A percentile compares a stretch with the other conserved stretches of the same genome.
phyloP scores from a whole-genome alignment of 2,329 filamentous ascomycete genomes.

The Sclerotinia nivalis region DNA sequence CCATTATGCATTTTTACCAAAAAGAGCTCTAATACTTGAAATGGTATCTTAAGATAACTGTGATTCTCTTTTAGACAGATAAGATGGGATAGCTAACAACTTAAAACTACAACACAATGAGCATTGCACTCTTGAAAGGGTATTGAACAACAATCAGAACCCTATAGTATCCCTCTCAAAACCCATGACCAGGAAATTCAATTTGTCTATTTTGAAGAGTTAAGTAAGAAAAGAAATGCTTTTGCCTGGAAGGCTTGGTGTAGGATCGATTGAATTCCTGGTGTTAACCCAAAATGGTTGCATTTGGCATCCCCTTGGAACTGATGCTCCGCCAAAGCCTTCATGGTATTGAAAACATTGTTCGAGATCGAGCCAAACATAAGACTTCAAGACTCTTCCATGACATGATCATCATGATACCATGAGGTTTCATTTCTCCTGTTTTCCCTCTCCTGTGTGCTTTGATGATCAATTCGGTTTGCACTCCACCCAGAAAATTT shows the following conservation, averaged over 20 bases:
- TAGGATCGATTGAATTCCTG: background rate
- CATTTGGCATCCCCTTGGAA: background rate
- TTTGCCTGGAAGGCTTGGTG: background rate
- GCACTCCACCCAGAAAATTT: background rate
- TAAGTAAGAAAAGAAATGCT: too few relatives aligned
- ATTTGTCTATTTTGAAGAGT: background rate
- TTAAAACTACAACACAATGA: background rate
- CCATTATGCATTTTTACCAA: background rate
- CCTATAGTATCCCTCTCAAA: background rate
- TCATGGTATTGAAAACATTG: background rate
- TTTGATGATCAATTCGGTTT: background rate
- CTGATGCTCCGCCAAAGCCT: background rate
- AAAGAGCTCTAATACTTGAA: background rate
- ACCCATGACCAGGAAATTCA: background rate
- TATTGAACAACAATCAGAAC: background rate
- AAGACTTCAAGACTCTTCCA: background rate
- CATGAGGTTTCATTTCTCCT: background rate
- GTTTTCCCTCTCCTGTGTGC: background rate
- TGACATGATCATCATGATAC: background rate
- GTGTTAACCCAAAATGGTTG: background rate
- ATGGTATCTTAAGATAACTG: background rate
- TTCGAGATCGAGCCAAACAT: background rate
- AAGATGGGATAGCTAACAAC: background rate
- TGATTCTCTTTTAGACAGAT: too few relatives aligned
- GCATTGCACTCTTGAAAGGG: background rate